Evolutionary conservation across 2,329 filamentous ascomycete genomes (phyloP), one percentile per base, ranked within the genome.

Genomic region (Cordyceps fumosorosea): DNA sequence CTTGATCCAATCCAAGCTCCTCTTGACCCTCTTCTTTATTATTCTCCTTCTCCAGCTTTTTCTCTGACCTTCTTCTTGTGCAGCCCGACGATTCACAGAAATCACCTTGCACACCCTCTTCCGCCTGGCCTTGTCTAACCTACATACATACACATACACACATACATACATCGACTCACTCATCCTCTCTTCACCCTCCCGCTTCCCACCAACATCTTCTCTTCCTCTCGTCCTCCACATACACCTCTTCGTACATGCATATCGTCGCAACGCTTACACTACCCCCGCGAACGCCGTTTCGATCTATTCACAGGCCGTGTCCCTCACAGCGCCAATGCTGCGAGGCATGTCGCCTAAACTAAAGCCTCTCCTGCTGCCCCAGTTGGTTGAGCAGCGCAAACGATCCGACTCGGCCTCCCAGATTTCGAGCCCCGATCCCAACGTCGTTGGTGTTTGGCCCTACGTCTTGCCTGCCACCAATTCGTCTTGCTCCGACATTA

Each of bases 401-500:
- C 71, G 74, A 62, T 77, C 79, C 65, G 60, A 55, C 32, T 55
- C 44, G 42, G 68, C 71, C 8, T 64, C 70, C 22, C 50, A 59
- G 53, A 44, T 67, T 32, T 65, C 69, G 10, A 69, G 64, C 59
- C 67, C 69, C 64, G 72, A 72, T 40, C 72, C 73, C 26, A 67
- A 67, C 64, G 76, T 79, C 57, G 66, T 70, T 7, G 47, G 40
- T 16, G 20, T 48, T n/a, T 63, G 56, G 56, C 66, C 71, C 22
- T 75, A 75, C 64, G 72, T 77, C 65, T 79, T 78, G 68, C 77
- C 78, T 67, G 77, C 74, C 56, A 74, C 78, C 60, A 81, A 82
- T 69, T 84, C 82, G 5, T 86, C 82, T 20, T 80, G 80, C 12
- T 91, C 89, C 22, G 89, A 89, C 67, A 78, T 87, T 66, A 84